Conservation (phyloP, 768 basidiomycete genomes). For the Boletus sensibilis region DNA sequence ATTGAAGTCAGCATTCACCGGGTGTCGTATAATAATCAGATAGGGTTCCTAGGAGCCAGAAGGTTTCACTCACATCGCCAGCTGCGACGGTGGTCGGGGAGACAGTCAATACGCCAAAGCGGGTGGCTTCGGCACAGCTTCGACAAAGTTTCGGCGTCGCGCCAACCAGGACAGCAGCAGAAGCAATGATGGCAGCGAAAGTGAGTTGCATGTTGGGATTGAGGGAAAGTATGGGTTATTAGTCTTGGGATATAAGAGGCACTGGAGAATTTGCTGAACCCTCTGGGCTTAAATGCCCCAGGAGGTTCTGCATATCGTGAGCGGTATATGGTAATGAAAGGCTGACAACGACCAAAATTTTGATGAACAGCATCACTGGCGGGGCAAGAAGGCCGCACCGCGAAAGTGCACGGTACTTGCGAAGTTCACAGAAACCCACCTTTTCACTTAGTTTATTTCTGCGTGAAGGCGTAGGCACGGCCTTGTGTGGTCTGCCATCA, state of each 20-base stretch:
- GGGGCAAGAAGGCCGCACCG: conserved; percentile 6
- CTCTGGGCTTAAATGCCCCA: conserved; percentile 9
- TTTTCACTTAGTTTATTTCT: background rate
- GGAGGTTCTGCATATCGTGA: background rate
- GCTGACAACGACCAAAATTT: background rate
- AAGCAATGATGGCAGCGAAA: conserved; percentile 11
- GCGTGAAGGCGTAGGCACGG: no score
- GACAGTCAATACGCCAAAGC: conserved; percentile 18
- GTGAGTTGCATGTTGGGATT: conserved; percentile 18
- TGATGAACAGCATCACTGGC: background rate
- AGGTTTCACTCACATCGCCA: conserved; percentile 21
- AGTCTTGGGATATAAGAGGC: background rate
- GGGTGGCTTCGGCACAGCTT: conserved; percentile 22
- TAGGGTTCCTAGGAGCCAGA: background rate
- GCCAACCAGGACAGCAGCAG: conserved; percentile 12
- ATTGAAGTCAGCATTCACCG: conserved; percentile 23
- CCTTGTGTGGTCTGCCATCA: background rate
- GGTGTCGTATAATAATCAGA: conserved; percentile 1
- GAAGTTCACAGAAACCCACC: background rate
- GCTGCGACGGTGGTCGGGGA: conserved; percentile 23
- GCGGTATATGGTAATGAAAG: background rate
- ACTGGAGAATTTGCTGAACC: background rate
- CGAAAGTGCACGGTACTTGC: no score
- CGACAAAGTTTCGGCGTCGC: conserved; percentile 22
- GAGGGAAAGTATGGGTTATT: background rate